Evolutionary conservation across 176 grass and related monocot species (phyloP), one percentile per base, ranked within the genome.

Genomic region (Themeda triandra): DNA sequence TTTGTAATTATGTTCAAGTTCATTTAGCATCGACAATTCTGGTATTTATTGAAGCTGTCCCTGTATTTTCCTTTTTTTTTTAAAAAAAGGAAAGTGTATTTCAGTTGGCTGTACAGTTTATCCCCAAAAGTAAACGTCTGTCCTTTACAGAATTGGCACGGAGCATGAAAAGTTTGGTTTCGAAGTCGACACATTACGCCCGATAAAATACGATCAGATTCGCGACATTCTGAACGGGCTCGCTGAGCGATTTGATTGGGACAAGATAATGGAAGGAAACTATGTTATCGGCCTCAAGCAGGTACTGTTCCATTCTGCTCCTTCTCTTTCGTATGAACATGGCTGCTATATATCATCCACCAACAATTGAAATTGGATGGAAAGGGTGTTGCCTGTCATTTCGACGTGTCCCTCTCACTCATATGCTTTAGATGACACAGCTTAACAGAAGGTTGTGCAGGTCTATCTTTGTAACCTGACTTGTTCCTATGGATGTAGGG

Each of bases 121-220:
- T 60, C 39, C 10, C n/a, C 10, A 4, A 18, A 62, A 62, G 58
- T 25, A 0, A 27, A 62, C 10, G 58, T 27, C 58, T 62, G 58
- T 27, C 58, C 24, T 27, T 56, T 73, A 60, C 93, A 98, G 96
- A 88, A 98, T 98, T 87, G 96, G 96, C 71, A 98, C 93, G 5
- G 93, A 98, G 53, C 96, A 98, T 89, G 96, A 98, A 27, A 98
- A 96, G 71, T 98, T 98, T 86, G 96, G 96, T 77, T 98, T 98
- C 79, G 93, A 98, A 72, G 84, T 95, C 46, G 86, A 85, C 73
- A 94, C 88, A 73, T 88, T 99, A 75, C 96, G 84, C 6, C 93
- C 96, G 68, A 96, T 99, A 58, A 99, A 86, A 19, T 99, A 99
- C 11, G 93, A 92, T 65, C 96, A 99, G 71, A 99, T 99, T 81